Evolutionary conservation across 495 filamentous ascomycete genomes (phyloP).

Genomic region (Penicillium subrubescens): DNA sequence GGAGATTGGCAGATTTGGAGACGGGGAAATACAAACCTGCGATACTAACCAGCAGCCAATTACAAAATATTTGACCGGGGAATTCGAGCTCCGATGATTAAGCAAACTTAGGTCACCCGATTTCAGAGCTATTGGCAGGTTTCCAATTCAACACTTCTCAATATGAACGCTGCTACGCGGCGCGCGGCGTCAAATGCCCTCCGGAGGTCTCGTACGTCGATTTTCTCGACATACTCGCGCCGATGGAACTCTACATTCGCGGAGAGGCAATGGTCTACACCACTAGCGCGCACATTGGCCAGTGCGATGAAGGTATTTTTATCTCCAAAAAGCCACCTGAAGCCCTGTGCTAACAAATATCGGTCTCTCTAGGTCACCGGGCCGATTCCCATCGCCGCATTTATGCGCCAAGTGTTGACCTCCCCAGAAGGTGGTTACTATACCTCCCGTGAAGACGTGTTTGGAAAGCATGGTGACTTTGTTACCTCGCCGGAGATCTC

Average conservation of each 20-base stretch:
- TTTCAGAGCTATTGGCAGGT: neutral
- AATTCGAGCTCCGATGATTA: neutral
- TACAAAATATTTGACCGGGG: neutral
- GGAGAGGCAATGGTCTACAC: constrained; percentile 78
- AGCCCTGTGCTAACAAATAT: constrained; percentile 1
- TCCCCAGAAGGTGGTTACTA: constrained; percentile 93
- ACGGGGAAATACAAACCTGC: constrained; percentile 6
- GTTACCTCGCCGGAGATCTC: constrained; percentile 97
- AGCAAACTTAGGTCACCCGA: too few species aligned
- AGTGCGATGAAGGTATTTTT: constrained; percentile 73
- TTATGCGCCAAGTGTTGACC: constrained; percentile 98
- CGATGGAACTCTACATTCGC: constrained; percentile 40
- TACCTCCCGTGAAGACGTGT: constrained; percentile 68
- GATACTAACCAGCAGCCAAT: neutral
- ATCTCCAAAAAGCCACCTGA: neutral
- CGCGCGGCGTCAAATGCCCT: constrained; percentile 38
- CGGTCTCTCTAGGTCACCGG: constrained; percentile 62
- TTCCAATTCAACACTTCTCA: neutral
- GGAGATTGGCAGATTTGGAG: constrained; percentile 22
- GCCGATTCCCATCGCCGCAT: constrained; percentile 86
- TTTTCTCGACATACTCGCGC: constrained; percentile 17
- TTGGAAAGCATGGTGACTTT: constrained; percentile 90
- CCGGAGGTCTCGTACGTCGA: constrained; percentile 26
- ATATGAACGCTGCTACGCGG: constrained; percentile 38
- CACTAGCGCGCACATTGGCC: constrained; percentile 79